Evolutionary conservation across 2,329 filamentous ascomycete genomes (phyloP).

Genomic region (Esteya vermicola): DNA sequence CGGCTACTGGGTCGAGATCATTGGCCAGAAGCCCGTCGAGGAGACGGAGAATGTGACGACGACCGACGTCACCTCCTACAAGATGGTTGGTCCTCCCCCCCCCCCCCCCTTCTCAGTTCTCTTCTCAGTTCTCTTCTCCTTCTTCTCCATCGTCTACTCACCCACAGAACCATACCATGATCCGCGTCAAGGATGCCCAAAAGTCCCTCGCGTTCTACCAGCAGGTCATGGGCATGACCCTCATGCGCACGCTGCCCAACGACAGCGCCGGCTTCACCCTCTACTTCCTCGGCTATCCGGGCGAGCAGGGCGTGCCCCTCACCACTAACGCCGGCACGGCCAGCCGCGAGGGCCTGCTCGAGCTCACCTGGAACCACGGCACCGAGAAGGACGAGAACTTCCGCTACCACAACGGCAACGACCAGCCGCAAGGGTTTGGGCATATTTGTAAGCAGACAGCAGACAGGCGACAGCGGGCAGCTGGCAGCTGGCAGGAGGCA

Average conservation of each 20-base stretch:
- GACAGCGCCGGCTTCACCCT: conserved; percentile 65
- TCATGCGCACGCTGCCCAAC: conserved; percentile 60
- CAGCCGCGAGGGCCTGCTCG: conserved; percentile 64
- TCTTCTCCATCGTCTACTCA: background rate
- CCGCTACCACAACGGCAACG: conserved; percentile 85
- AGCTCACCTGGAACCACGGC: conserved; percentile 74
- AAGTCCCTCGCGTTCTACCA: conserved; percentile 68
- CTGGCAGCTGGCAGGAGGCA: too few species aligned
- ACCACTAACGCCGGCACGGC: conserved; percentile 35
- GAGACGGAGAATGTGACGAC: conserved; percentile 57
- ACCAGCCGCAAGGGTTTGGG: conserved; percentile 83
- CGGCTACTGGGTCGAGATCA: conserved; percentile 74
- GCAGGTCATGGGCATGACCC: conserved; percentile 77
- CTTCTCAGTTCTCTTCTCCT: background rate
- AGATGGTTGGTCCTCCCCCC: conserved; percentile 34
- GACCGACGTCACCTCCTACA: conserved; percentile 64
- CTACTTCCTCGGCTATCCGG: conserved; percentile 80
- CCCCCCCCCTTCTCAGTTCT: background rate
- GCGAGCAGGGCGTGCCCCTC: conserved; percentile 35
- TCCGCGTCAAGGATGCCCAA: conserved; percentile 74
- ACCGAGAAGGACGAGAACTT: conserved; percentile 77
- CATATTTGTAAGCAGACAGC: conserved; percentile 62
- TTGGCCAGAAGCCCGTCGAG: conserved; percentile 57
- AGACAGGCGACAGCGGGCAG: too few species aligned
- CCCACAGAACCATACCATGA: conserved; percentile 73